Evolutionary conservation across 106 monocot genomes (phyloP).

Genomic region (Dioscorea dumetorum): DNA sequence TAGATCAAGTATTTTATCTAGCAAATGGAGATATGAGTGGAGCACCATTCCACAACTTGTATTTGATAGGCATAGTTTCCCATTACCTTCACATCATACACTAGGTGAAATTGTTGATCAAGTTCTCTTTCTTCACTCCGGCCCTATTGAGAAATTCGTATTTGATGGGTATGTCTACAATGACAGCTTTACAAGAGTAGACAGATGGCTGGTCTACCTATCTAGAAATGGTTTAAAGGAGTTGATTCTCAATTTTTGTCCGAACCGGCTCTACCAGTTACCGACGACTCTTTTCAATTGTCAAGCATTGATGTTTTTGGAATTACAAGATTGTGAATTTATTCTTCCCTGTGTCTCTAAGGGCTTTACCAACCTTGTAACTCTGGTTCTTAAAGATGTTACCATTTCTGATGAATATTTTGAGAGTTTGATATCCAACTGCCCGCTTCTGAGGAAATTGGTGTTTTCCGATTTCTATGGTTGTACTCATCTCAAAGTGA

Average conservation of each 20-base stretch:
- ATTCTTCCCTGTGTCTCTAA: constrained; percentile 2
- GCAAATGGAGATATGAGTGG: constrained; percentile 17
- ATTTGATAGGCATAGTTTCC: constrained; percentile 6
- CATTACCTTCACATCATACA: not conserved
- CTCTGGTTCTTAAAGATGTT: constrained; percentile 5
- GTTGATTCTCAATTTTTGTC: constrained; percentile 8
- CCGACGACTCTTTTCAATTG: constrained; percentile 10
- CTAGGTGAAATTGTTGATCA: constrained; percentile 10
- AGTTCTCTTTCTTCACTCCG: constrained; percentile 13
- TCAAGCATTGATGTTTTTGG: not conserved
- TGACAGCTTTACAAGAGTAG: not conserved
- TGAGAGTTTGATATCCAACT: constrained; percentile 5
- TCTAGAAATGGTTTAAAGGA: constrained; percentile 13
- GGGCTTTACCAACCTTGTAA: constrained; percentile 1
- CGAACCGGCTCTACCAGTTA: constrained; percentile 2
- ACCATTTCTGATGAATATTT: constrained; percentile 11
- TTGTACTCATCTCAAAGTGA: constrained; percentile 5
- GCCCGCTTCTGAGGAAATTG: not conserved
- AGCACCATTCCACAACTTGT: constrained; percentile 12
- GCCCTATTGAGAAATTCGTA: constrained; percentile 12
- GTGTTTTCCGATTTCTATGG: constrained; percentile 9
- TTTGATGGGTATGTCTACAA: constrained; percentile 7
- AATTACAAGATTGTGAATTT: constrained; percentile 15
- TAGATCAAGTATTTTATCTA: constrained; percentile 11
- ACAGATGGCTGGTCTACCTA: constrained; percentile 11